A percentile compares a stretch with the other conserved stretches of the same genome.
Conservation (phyloP, 305 asterid genomes). For the Fraxinus sp. region DNA sequence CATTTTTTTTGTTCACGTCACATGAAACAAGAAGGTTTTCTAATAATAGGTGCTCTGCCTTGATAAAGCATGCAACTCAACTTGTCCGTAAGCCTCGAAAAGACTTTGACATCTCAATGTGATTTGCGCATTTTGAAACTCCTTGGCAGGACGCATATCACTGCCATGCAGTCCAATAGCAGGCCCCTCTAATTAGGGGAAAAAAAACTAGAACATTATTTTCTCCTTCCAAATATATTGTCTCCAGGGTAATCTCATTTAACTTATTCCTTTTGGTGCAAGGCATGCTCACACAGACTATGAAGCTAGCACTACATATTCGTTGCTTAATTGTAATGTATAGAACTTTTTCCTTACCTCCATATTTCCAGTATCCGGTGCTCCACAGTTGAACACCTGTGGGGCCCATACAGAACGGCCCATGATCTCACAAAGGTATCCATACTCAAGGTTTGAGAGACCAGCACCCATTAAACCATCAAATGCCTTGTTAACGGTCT, state of each 20-base stretch:
- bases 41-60: not conserved
- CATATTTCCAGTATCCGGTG: slow-evolving; percentile 99
- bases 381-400: slow-evolving; percentile 91
- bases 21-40: not conserved
- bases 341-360: slow-evolving; percentile 55
- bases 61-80: not conserved
- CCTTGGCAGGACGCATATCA: not conserved
- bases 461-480: slow-evolving; percentile 75
- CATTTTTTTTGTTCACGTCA: not conserved
- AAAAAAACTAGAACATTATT: not conserved
- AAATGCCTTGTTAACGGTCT: slow-evolving; percentile 34
- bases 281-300: not conserved
- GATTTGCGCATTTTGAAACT: not conserved
- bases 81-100: not conserved
- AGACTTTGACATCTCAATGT: not conserved
- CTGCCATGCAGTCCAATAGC: not conserved
- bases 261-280: not conserved
- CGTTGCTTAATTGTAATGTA: not conserved
- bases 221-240: not conserved
- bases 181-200: not conserved
- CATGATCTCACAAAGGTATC: slow-evolving; percentile 89
- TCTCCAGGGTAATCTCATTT: not conserved
- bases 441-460: slow-evolving; percentile 88
- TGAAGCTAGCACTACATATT: not conserved
- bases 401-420: slow-evolving; percentile 97